Base-by-base conservation (phyloP, 176 grass and related monocot genomes). In the Oryza glumipatula region DNA sequence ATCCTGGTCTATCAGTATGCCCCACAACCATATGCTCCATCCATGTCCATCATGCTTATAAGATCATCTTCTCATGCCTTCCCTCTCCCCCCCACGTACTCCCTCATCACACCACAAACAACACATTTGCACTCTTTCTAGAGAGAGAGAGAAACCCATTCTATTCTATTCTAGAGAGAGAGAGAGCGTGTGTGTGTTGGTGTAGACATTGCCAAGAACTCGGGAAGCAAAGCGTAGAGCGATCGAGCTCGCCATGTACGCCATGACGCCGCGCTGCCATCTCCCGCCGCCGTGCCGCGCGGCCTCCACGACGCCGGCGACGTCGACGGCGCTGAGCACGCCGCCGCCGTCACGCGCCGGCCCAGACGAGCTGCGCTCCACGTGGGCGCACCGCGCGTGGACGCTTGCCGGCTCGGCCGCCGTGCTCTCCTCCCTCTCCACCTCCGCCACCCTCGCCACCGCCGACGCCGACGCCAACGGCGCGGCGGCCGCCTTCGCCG, bases 341-440 rank as follows among this genome's bases (percentile, higher is more conserved):
- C 71, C 39, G 6, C 71, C 39, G 6, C 71, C 73, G 28, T 65
- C 87, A 49, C 64, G 64, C 85, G 84, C 67, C 19, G 76, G 69
- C 68, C 68, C 76, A 39, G 86, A 85, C 52, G 86, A 88, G 63
- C 87, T 98, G 64, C 84, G 89, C 7, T 95, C 93, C 11, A 98
- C 91, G 38, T 95, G 95, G 95, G 83, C 87, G 63, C 95, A 98
- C 64, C 85, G 91, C 17, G 82, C 89, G 49, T 98, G 95, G 95
- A 94, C 90, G 41, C 80, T 78, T 5, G 73, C 89, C 1, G 95
- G 95, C 82, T 86, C 88, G 39, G 91, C 89, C 6, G 80, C 82
- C 14, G 74, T 98, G 47, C 65, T 94, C 83, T 90, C 86, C 13
- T 92, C 93, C n/a, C 63, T 98, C 6, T 85, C 80, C 78, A 79